A percentile compares a stretch with the other conserved stretches of the same genome.
Evolutionary conservation across 306 rosid species (phyloP).

Genomic region (Amphicarpaea edgeworthii): DNA sequence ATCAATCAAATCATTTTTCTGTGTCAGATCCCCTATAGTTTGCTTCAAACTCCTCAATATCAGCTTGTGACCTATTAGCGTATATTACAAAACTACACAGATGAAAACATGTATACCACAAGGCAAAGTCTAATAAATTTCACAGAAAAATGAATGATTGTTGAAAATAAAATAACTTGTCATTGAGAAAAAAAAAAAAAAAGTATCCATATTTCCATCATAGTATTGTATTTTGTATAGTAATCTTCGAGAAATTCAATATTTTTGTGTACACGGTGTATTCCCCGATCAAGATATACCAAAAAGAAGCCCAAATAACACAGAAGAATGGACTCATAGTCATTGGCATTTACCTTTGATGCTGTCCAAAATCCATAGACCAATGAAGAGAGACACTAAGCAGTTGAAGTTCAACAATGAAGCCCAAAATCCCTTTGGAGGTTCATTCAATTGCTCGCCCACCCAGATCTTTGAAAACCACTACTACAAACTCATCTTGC

Average conservation of each 20-base stretch:
- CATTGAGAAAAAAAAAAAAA: constrained; percentile 9
- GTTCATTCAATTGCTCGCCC: constrained; percentile 66
- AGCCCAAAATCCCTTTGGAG: constrained; percentile 66
- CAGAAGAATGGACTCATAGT: constrained; percentile 28
- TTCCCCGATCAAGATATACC: neutral
- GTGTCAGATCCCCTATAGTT: constrained; percentile 84
- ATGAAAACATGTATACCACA: neutral
- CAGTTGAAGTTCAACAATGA: constrained; percentile 65
- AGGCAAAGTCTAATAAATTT: constrained; percentile 4
- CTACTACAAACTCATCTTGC: constrained; percentile 36
- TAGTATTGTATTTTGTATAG: constrained; percentile 11
- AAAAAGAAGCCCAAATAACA: constrained; percentile 14
- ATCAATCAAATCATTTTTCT: constrained; percentile 71
- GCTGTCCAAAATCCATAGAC: constrained; percentile 68
- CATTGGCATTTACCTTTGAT: constrained; percentile 61
- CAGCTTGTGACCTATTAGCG: constrained; percentile 74
- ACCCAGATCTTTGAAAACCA: constrained; percentile 50
- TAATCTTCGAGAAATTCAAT: neutral
- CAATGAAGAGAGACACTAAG: constrained; percentile 71
- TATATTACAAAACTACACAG: neutral
- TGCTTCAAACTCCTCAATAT: constrained; percentile 88
- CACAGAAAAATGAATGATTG: neutral
- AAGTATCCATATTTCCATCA: neutral
- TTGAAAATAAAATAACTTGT: neutral
- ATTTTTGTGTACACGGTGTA: neutral